Conservation (phyloP, 305 asterid genomes). For the Solanum hybrid region DNA sequence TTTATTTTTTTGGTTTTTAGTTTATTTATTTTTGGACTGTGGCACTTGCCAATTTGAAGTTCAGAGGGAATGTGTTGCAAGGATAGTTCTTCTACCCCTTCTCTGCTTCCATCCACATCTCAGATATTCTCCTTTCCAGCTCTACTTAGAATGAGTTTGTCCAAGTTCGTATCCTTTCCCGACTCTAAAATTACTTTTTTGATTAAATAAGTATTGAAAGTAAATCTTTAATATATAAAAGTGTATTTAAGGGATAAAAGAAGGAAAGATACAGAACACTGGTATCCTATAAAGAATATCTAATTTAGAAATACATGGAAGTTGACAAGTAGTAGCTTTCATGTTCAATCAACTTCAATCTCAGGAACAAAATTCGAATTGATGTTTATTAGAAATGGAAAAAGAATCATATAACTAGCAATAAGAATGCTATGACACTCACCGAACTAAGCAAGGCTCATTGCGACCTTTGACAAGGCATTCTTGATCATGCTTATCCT, state of each 20-base stretch:
- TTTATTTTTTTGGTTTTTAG: not conserved
- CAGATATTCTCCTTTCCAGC: not conserved
- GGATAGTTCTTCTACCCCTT: not conserved
- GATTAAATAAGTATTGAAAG: not conserved
- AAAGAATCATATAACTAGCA: not conserved
- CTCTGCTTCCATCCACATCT: not conserved
- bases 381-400: not conserved
- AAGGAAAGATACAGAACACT: not conserved
- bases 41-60: not conserved
- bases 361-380: not conserved
- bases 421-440: slow-evolving; percentile 19
- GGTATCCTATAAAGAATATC: not conserved
- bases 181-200: not conserved
- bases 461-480: slow-evolving; percentile 91
- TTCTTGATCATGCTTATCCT: slow-evolving; percentile 68
- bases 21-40: not conserved
- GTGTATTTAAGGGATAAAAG: not conserved
- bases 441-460: slow-evolving; percentile 91
- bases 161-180: not conserved
- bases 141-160: not conserved
- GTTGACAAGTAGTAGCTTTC: not conserved
- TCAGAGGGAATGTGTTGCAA: not conserved
- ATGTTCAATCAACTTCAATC: not conserved
- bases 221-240: not conserved
- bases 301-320: not conserved